Base-by-base conservation (phyloP, 2,329 filamentous ascomycete genomes). In the Stachybotrys chlorohalonatus region DNA sequence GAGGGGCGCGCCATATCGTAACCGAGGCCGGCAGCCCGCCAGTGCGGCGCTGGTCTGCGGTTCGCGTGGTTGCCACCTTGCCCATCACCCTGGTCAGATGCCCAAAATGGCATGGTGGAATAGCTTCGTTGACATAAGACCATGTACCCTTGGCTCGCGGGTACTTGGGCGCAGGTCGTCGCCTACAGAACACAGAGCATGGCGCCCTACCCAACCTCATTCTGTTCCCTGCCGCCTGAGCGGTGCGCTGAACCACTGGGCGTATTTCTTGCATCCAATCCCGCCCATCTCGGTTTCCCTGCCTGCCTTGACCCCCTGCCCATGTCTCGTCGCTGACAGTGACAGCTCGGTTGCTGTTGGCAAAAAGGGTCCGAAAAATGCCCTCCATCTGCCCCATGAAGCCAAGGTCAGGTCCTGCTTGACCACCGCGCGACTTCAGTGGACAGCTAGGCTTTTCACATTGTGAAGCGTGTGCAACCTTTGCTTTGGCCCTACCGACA, bases 241-340 rank as follows among this genome's bases (percentile, higher is more conserved):
- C 15, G 46, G 17, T 7, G 46, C 46, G 46, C 46, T 47, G 46
- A 47, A 47, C 46, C 36, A 42, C 36, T 42, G 36, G 13, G 36
- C 36, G 13, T 42, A 13, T 9, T 24, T 13, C 36, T 42, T 42
- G 8, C 13, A 13, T 68, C 66, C 65, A 68, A 64, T 64, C 61
- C 63, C 59, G 63, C 62, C 65, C 63, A 50, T 67, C 65, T 66
- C 58, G 62, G 57, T 62, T 57, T 59, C 58, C 24, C 24, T 24
- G 24, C 24, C 24, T 24, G 24, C 24, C 24, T 4, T 24, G 24
- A 24, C 24, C 24, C 24, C 24, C 24, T 24, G 24, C 24, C 24
- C 24, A 24, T 24, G 24, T 24, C 24, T 24, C 24, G 24, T 24
- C 24, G 24, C 24, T 24, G 24, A 24, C 24, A 24, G 24, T 24